phyloP scores from a whole-genome alignment of 345 rosid species.

The Eutrema yunnanense region DNA sequence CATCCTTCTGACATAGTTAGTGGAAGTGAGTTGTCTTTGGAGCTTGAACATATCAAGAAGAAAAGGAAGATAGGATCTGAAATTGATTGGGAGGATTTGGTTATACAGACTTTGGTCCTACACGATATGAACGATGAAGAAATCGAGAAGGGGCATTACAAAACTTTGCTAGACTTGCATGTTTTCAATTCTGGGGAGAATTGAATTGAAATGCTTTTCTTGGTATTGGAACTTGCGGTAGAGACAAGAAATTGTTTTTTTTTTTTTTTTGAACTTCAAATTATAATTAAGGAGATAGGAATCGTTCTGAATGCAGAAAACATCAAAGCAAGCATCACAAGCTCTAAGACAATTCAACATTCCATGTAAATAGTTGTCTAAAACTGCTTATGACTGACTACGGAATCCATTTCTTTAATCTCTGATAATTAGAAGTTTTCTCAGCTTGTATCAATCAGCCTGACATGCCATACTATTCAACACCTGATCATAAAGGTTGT shows the following conservation, averaged over 20 bases:
- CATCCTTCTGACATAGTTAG: slow-evolving; percentile 29
- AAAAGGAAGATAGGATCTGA: slow-evolving; percentile 33
- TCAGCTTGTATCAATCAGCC: slow-evolving; percentile 37
- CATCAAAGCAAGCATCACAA: slow-evolving; percentile 11
- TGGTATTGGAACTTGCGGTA: not conserved
- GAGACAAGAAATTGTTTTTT: not conserved
- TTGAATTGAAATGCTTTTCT: not conserved
- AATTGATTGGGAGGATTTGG: slow-evolving; percentile 81
- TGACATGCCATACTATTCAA: slow-evolving; percentile 63
- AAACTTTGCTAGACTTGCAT: slow-evolving; percentile 51
- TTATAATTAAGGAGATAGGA: not conserved
- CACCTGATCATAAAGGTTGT: slow-evolving; percentile 50
- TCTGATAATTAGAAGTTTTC: slow-evolving; percentile 3
- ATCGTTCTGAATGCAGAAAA: not conserved
- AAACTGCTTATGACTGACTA: slow-evolving; percentile 23
- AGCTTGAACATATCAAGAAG: slow-evolving; percentile 37
- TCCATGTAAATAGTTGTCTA: not conserved
- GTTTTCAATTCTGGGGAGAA: slow-evolving; percentile 39
- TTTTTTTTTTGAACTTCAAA: not conserved
- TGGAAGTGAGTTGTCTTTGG: not conserved
- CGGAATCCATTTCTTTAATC: not conserved
- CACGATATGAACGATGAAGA: slow-evolving; percentile 70
- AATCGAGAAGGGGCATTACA: slow-evolving; percentile 77
- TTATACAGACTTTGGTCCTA: slow-evolving; percentile 75
- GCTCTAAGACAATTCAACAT: not conserved